Conservation (phyloP, 306 rosid species). For the Luffa acutangula region DNA sequence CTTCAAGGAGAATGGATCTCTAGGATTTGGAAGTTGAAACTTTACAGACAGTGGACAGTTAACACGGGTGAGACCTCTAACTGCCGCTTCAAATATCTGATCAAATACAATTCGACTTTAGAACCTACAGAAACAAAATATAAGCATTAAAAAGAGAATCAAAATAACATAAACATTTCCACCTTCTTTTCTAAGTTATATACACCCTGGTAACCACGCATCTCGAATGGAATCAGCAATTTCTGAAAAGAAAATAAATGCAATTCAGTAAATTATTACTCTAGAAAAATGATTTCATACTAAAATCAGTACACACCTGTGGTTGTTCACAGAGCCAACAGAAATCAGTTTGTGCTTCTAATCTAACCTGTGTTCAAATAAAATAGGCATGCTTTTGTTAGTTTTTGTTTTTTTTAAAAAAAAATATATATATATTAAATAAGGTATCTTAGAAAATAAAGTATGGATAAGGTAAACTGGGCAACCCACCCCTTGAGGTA, state of each 20-base stretch:
- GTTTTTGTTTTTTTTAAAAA: no score
- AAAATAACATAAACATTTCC: background rate
- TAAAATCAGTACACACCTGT: slow-evolving; percentile 39
- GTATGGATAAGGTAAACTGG: background rate
- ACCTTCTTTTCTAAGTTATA: slow-evolving; percentile 93
- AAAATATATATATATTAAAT: no score
- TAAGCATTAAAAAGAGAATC: background rate
- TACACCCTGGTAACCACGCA: slow-evolving; percentile 92
- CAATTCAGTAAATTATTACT: background rate
- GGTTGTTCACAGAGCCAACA: slow-evolving; percentile 94
- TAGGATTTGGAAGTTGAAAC: slow-evolving; percentile 74
- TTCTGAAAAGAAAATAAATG: slow-evolving; percentile 29
- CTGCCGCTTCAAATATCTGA: slow-evolving; percentile 73
- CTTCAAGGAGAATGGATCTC: slow-evolving; percentile 52
- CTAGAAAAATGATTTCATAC: background rate
- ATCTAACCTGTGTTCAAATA: slow-evolving; percentile 49
- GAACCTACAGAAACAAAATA: slow-evolving; percentile 4
- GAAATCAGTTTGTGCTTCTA: slow-evolving; percentile 75
- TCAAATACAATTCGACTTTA: slow-evolving; percentile 5
- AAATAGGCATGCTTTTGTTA: slow-evolving; percentile 11
- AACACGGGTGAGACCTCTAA: slow-evolving; percentile 57
- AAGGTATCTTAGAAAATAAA: background rate
- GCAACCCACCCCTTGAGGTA: slow-evolving; percentile 64
- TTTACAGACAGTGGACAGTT: slow-evolving; percentile 53
- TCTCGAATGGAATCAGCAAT: slow-evolving; percentile 85